phyloP scores from a whole-genome alignment of 2,329 filamentous ascomycete species.

The Aureobasidium sp. region DNA sequence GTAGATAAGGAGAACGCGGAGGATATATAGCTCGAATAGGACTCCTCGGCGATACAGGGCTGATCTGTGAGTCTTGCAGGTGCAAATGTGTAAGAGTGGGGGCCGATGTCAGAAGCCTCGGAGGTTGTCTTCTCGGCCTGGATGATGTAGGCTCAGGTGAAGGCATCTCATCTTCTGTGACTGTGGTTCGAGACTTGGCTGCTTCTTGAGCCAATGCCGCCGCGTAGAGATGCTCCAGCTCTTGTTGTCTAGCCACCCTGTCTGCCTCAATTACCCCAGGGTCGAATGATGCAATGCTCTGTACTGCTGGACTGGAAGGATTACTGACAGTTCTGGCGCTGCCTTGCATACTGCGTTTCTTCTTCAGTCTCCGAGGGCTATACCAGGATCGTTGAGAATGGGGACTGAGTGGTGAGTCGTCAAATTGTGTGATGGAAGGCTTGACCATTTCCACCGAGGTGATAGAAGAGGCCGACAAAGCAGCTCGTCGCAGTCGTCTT shows the following conservation, averaged over 20 bases:
- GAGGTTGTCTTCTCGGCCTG: conserved; percentile 17
- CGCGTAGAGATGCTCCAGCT: conserved; percentile 85
- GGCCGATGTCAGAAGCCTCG: conserved; percentile 23
- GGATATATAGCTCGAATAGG: conserved; percentile 45
- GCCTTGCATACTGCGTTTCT: conserved; percentile 23
- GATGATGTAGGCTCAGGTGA: background rate
- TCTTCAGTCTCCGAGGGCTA: conserved; percentile 21
- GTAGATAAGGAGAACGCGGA: conserved; percentile 25
- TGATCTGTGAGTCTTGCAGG: conserved; percentile 30
- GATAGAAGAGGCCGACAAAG: conserved; percentile 42
- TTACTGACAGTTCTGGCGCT: conserved; percentile 36
- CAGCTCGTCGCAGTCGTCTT: conserved; percentile 37
- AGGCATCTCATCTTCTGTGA: conserved; percentile 13
- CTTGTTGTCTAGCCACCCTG: conserved; percentile 65
- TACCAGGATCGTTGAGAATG: conserved; percentile 26
- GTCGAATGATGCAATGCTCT: conserved; percentile 67
- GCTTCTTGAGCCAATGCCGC: conserved; percentile 85
- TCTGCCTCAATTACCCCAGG: conserved; percentile 68
- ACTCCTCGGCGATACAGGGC: conserved; percentile 29
- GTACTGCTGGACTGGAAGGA: conserved; percentile 35
- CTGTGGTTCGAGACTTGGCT: conserved; percentile 31
- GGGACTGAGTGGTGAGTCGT: conserved; percentile 30
- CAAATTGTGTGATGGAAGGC: conserved; percentile 31
- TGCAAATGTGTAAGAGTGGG: conserved; percentile 25
- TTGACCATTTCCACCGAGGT: conserved; percentile 54